phyloP scores from a whole-genome alignment of 2,329 filamentous ascomycete species.

The Acephala macrosclerotiorum region DNA sequence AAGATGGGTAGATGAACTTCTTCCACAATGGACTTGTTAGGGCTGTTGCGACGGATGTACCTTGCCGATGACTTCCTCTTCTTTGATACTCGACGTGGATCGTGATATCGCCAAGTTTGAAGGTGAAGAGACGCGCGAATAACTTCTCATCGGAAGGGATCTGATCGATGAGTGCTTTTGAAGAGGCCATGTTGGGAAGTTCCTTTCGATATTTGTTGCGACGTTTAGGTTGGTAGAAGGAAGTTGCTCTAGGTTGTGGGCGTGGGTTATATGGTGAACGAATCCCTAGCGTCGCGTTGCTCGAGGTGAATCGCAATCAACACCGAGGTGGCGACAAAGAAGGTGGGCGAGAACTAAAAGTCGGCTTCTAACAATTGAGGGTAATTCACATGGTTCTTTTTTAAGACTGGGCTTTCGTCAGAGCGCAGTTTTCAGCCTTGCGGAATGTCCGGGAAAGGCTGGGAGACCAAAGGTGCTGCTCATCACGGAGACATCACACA shows the following conservation, averaged over 20 bases:
- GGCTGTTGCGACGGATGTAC: background rate
- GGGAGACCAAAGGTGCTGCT: background rate
- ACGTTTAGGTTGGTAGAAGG: background rate
- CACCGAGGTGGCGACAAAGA: too few relatives aligned
- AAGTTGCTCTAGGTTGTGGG: background rate
- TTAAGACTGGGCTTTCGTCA: too few relatives aligned
- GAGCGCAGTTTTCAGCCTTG: too few relatives aligned
- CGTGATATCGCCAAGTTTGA: background rate
- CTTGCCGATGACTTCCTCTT: background rate
- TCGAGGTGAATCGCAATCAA: too few relatives aligned
- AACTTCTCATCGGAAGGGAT: background rate
- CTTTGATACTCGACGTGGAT: background rate
- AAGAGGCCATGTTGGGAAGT: background rate
- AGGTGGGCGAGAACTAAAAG: too few relatives aligned
- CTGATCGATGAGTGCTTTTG: background rate
- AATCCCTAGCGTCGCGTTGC: too few relatives aligned
- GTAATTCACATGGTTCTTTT: too few relatives aligned
- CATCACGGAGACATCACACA: background rate
- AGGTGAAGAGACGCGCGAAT: conserved; percentile 2
- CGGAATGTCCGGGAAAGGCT: too few relatives aligned
- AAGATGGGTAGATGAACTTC: conserved; percentile 3
- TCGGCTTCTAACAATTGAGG: too few relatives aligned
- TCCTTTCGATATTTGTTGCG: too few relatives aligned
- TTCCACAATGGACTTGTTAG: conserved; percentile 2
- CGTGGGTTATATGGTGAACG: too few relatives aligned